phyloP scores from a whole-genome alignment of 202 grass and related monocot species.

The Alloteropsis angusta region DNA sequence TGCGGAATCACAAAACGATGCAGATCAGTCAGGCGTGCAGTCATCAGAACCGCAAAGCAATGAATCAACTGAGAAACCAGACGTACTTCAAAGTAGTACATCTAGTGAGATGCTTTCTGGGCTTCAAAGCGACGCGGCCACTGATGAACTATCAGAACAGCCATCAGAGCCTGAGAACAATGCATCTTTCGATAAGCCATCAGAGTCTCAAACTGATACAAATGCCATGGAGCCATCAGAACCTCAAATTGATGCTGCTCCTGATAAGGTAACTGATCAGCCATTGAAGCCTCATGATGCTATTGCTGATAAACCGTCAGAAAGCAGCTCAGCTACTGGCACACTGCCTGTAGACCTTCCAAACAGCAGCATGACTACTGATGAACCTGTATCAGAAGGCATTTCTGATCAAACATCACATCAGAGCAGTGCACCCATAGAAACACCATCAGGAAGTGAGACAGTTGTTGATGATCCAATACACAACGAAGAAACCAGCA shows the following conservation, averaged over 20 bases:
- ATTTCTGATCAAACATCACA: constrained; percentile 20
- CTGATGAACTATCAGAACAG: background rate
- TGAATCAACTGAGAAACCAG: background rate
- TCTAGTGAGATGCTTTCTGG: background rate
- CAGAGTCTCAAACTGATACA: background rate
- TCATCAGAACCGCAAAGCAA: constrained; percentile 11
- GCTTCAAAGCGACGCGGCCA: constrained; percentile 4
- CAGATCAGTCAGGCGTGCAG: constrained; percentile 4
- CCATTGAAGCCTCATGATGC: constrained; percentile 10
- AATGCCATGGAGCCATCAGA: constrained; percentile 14
- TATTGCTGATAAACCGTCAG: constrained; percentile 20
- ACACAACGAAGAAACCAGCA: background rate
- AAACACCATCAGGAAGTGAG: constrained; percentile 16
- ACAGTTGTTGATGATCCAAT: background rate
- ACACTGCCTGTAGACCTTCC: constrained; percentile 9
- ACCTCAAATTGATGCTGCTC: constrained; percentile 12
- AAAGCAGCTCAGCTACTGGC: constrained; percentile 30
- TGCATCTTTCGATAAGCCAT: background rate
- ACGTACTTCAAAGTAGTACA: background rate
- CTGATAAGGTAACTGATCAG: constrained; percentile 5
- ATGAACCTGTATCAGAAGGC: background rate
- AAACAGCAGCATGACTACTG: background rate
- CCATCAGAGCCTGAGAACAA: constrained; percentile 8
- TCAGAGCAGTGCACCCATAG: constrained; percentile 18
- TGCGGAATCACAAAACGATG: constrained; percentile 17